Evolutionary conservation across 371 early-diverging fungal genomes (phyloP), one percentile per base, ranked within the genome.

Genomic region (Capniomyces stellatus): DNA sequence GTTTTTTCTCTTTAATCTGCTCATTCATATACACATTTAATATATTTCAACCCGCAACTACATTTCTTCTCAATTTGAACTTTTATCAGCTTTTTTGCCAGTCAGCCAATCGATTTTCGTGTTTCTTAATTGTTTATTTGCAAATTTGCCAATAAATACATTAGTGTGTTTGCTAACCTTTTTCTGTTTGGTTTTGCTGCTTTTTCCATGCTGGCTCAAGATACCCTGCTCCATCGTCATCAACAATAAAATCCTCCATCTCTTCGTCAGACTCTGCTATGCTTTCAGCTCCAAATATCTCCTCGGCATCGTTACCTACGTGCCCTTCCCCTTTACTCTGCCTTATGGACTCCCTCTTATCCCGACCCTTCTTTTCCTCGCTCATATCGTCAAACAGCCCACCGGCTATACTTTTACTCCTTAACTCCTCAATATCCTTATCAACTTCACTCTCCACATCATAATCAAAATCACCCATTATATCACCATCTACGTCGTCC

Each of bases 191-290:
- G 35, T 35, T 10, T 6, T 10, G 35, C 35, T 35, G 35, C 15
- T 35, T 35, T 15, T 35, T 35, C 15, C 6, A 35, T 10, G 35
- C 35, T 35, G 35, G 35, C 15, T 35, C 35, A 35, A 35, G 10
- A 35, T 35, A 35, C 35, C 35, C 35, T 35, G 10, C 35, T 35
- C 35, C 35, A 35, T 90, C 89, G 59, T 91, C 92, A 56, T 91
- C 90, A 1, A 80, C 83, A 0, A 89, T 75, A 72, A 89, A 89
- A 53, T 83, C 78, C 41, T 77, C 74, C 28, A 71, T 39, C 23
- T 57, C 71, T 8, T 66, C 57, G 21, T 46, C 59, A 10, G 54
- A 58, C 24, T 49, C 46, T n/a, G 51, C 66, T 13, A 51, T 57
- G n/a, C 35, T 35, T 35, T 35, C 35, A 15, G 35, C 35, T 35